phyloP scores from a whole-genome alignment of 2,329 filamentous ascomycete species.

The Leptoxyphium fumago region DNA sequence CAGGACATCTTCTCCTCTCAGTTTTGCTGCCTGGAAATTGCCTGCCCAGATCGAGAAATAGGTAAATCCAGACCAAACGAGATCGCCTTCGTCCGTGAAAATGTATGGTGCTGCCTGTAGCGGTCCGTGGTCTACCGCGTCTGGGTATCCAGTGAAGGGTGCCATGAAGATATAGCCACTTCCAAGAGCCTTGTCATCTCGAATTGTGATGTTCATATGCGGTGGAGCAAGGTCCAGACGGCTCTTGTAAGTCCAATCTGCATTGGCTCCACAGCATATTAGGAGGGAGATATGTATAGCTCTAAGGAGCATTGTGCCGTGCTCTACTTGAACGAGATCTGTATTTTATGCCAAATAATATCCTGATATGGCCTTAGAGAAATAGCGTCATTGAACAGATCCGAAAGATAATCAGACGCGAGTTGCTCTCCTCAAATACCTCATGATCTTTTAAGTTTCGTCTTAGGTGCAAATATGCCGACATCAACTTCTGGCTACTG shows the following conservation, averaged over 20 bases:
- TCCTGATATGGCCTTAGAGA: no score
- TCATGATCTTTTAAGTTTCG: no score
- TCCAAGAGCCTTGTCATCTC: constrained; percentile 3
- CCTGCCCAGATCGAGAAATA: constrained; percentile 38
- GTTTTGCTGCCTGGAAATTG: constrained; percentile 39
- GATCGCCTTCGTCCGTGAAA: constrained; percentile 38
- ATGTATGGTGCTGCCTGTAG: constrained; percentile 42
- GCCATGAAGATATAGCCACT: constrained; percentile 11
- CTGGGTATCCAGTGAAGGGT: no score
- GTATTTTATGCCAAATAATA: no score
- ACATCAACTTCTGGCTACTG: no score
- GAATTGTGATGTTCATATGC: constrained; percentile 5
- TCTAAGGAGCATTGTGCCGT: constrained; percentile 6
- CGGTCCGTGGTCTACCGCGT: constrained; percentile 30
- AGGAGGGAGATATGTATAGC: no score
- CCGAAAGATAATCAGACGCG: no score
- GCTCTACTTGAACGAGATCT: constrained; percentile 5
- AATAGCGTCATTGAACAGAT: no score
- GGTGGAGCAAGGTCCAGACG: constrained; percentile 10
- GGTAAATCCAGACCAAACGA: constrained; percentile 43
- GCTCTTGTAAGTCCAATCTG: no score
- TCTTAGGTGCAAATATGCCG: no score
- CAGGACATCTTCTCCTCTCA: constrained; percentile 38
- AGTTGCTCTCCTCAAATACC: no score
- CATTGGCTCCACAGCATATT: no score